Conservation (phyloP, 2,329 filamentous ascomycete genomes). For the Penicillium aurantiogriseum region DNA sequence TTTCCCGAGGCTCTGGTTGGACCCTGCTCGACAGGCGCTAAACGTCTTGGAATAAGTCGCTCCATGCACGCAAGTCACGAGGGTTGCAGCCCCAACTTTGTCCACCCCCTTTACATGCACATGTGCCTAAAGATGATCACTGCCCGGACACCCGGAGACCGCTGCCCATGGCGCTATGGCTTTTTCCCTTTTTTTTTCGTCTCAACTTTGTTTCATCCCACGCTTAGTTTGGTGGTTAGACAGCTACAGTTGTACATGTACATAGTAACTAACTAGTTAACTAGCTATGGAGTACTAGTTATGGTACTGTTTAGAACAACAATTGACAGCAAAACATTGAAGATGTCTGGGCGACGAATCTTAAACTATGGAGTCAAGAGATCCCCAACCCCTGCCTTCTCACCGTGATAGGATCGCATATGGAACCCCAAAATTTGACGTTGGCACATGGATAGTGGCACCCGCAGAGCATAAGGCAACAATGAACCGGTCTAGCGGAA, state of each 20-base stretch:
- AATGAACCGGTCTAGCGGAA: constrained; percentile 2
- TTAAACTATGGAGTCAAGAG: constrained; percentile 15
- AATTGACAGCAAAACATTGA: constrained; percentile 15
- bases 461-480: neutral
- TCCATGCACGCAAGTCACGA: constrained; percentile 26
- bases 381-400: neutral
- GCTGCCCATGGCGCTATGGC: neutral
- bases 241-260: too few species aligned
- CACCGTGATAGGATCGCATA: constrained; percentile 4
- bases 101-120: constrained; percentile 4
- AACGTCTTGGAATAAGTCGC: constrained; percentile 20
- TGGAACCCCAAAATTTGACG: neutral
- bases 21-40: constrained; percentile 20
- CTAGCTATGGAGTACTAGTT: neutral
- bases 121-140: neutral
- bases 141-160: neutral
- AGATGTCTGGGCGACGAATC: constrained; percentile 6
- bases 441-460: neutral
- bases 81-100: constrained; percentile 6
- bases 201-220: neutral
- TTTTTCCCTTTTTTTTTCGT: neutral
- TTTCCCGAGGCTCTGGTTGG: constrained; percentile 17
- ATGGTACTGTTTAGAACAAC: neutral
- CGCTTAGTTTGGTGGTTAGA: neutral
- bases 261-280: too few species aligned